These are phyloP conservation scores for Russula emetica DNA, from an alignment of 768 basidiomycete genomes.

Conservation along the genomic window DNA sequence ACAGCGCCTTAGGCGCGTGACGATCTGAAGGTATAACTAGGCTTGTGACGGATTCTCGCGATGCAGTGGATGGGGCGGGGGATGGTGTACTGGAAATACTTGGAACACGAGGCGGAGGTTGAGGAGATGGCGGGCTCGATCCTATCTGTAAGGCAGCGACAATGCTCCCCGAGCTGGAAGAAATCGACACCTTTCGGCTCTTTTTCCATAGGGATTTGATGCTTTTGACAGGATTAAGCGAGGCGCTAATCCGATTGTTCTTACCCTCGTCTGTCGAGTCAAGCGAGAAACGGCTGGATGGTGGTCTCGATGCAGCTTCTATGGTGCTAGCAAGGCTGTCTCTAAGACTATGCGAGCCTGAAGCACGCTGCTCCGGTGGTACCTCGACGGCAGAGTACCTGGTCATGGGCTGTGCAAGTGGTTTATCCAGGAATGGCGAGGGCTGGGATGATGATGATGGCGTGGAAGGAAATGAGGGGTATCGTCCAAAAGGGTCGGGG, in stretches of 20 bases:
- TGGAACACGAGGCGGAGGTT: constrained; percentile 13
- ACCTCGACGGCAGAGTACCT: constrained; percentile 11
- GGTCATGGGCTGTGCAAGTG: not conserved
- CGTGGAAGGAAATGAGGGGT: constrained; percentile 43
- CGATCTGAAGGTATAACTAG: constrained; percentile 13
- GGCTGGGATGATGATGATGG: constrained; percentile 3
- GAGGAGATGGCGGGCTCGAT: constrained; percentile 2
- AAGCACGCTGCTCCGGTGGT: constrained; percentile 14
- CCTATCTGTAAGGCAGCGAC: constrained; percentile 7
- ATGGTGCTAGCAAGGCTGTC: constrained; percentile 4
- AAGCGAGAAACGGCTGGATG: constrained; percentile 59
- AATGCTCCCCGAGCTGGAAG: constrained; percentile 34
- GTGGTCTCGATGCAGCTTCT: constrained; percentile 28
- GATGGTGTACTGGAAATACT: constrained; percentile 9
- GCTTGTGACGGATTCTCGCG: constrained; percentile 24
- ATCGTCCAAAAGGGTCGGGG: constrained; percentile 77
- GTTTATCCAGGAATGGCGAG: constrained; percentile 6
- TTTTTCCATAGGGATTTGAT: constrained; percentile 77
- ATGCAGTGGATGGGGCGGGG: not conserved
- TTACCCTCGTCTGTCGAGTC: constrained; percentile 55
- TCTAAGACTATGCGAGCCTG: not conserved
- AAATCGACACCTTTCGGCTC: constrained; percentile 48
- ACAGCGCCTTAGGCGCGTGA: not conserved
- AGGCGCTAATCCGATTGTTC: constrained; percentile 37
- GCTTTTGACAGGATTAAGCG: constrained; percentile 68